Base-by-base conservation (phyloP, 768 basidiomycete species). In the Tricholoma sp. region DNA sequence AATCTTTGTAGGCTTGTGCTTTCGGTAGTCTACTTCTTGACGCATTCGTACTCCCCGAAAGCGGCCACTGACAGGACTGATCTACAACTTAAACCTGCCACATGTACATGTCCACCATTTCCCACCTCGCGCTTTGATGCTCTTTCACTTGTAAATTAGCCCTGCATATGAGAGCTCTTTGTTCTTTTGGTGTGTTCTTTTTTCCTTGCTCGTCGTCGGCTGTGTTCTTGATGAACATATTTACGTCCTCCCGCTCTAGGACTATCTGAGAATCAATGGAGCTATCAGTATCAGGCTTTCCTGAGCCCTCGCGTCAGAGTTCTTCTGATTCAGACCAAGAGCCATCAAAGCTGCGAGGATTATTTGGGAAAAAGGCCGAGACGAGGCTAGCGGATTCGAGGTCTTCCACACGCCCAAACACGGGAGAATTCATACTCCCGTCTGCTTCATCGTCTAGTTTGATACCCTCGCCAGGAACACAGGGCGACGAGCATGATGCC, bases 271-370 rank as follows among this genome's bases (percentile, higher is more conserved):
- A 46, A 35, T 41, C 43, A 47, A 73, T 73, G 71, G 69, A 68
- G 19, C 58, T 74, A 54, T 72, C 72, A 5, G 72, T 74, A 29
- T 74, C 72, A 32, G 71, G 67, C 6, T 74, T 74, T 63, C 72
- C 72, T 57, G 69, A 74, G 60, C 67, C 66, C 6, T 62, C 64
- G 59, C 70, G 68, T 52, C 67, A 67, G 52, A 29, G 47, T 24
- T 50, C 61, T 10, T 32, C 29, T 21, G 62, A 63, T 43, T 52
- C 57, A 47, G 52, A 54, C 49, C 16, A 19, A 9, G 57, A 58
- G 18, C 47, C 57, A 8, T 54, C 57, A 52, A 35, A n/a, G 16
- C 54, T 69, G 10, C 66, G 69, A 3, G 64, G 65, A 39, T 56
- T 72, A 22, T 71, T 72, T 59, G 63, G 63, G 12, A 67, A 62